A percentile compares a stretch with the other conserved stretches of the same genome.
phyloP scores from a whole-genome alignment of 208 protist species.

The Trichomonas gallinae region DNA sequence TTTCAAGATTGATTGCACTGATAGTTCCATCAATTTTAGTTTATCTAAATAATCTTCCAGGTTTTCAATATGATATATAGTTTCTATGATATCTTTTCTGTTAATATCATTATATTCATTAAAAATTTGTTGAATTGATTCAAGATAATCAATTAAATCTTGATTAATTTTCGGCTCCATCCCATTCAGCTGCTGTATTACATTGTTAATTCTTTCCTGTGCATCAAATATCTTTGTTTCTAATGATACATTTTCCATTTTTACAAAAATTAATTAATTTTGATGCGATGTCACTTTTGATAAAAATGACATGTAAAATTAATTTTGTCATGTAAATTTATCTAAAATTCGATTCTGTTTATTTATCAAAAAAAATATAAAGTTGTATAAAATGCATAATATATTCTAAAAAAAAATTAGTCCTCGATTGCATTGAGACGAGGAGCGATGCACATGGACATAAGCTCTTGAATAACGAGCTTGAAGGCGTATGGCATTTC shows the following conservation, averaged over 20 bases:
- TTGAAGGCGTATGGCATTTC: constrained; percentile 85
- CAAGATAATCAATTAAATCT: not conserved
- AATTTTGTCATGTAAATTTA: no score
- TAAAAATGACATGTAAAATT: no score
- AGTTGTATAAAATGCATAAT: not conserved
- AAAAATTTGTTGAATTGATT: not conserved
- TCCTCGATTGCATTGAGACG: constrained; percentile 44
- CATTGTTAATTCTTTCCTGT: not conserved
- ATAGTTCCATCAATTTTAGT: no score
- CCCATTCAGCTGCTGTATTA: not conserved
- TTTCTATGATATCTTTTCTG: no score
- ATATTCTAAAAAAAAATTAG: not conserved
- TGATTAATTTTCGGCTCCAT: not conserved
- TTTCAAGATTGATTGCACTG: no score
- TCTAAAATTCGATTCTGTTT: no score
- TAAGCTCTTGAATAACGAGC: constrained; percentile 86
- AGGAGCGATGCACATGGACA: constrained; percentile 78
- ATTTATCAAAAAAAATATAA: no score
- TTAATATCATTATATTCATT: not conserved
- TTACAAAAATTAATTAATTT: not conserved
- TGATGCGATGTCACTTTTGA: no score
- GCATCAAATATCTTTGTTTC: not conserved
- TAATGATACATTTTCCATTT: not conserved
- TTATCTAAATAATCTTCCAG: no score
- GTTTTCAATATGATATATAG: no score